Evolutionary conservation across 164 flowering plant genomes (phyloP), one percentile per base, ranked within the genome.

Genomic region (Kingdonia uniflora): DNA sequence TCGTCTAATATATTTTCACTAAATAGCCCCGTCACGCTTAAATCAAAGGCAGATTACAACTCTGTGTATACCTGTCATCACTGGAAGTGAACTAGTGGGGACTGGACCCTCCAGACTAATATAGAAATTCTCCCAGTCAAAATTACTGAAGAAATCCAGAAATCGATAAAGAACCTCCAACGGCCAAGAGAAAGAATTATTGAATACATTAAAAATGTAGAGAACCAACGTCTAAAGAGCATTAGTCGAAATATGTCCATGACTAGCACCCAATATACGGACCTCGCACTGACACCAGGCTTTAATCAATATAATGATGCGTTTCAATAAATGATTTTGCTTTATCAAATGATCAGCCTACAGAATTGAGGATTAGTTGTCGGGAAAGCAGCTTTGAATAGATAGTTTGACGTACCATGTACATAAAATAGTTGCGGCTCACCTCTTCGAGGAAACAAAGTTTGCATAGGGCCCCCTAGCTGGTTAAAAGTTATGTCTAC

Each of bases 201-300:
- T 86, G 69, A 78, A 88, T 19, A 88, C 85, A 64, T 94, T 89
- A 70, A 94, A 89, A 67, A 94, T 89, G 76, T 94, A 94, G 22
- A 94, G 80, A 70, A 94, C 97, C 77, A 94, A 72, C 23, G 95
- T 88, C 74, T 94, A 97, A 64, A 94, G 54, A 17, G 99, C 99
- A 72, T 88, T 88, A 46, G 99, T 94, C 1, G 99, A 94, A 26
- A 94, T 88, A 62, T 88, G 88, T 6, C 99, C 99, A 67, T 88
- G 97, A 70, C 86, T 97, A 74, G 99, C 99, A 56, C 99, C 99
- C 73, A 94, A 65, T 66, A 94, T 84, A 21, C 97, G 95, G 60
- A 97, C 88, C 65, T 94, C 99, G 63, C 88, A 94, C 56, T 94
- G 88, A 63, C 99, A 94, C 99, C 99, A 94, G 0, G 99, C 96